A percentile compares a stretch with the other conserved stretches of the same genome.
Conservation (phyloP, 2,329 filamentous ascomycete species). For the Coleophoma cylindrospora region DNA sequence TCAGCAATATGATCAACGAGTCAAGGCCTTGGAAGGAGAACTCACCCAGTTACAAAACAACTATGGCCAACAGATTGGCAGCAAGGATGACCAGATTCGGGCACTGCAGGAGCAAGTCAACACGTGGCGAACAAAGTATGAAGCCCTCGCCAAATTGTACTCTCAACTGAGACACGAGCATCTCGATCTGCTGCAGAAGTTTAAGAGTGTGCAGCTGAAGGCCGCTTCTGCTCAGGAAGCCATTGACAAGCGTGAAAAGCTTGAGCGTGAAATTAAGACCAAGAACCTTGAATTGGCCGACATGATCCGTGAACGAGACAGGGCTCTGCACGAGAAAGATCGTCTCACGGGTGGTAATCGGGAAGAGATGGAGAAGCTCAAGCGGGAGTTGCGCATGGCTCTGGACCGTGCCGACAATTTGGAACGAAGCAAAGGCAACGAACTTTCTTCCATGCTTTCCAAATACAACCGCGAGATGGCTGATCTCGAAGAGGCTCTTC, state of each 20-base stretch:
- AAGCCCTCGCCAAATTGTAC: slow-evolving; percentile 93
- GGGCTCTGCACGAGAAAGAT: slow-evolving; percentile 90
- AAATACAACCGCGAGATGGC: slow-evolving; percentile 98
- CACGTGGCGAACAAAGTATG: slow-evolving; percentile 96
- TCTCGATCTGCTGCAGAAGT: slow-evolving; percentile 89
- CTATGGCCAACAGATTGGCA: slow-evolving; percentile 76
- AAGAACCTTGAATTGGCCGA: slow-evolving; percentile 98
- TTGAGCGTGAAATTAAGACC: slow-evolving; percentile 96
- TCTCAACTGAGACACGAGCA: slow-evolving; percentile 94
- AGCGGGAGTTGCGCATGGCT: slow-evolving; percentile 88
- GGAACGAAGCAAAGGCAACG: slow-evolving; percentile 88
- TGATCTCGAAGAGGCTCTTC: slow-evolving; percentile 87
- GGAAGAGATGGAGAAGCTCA: slow-evolving; percentile 91
- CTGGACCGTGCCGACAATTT: slow-evolving; percentile 87
- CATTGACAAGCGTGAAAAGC: slow-evolving; percentile 88
- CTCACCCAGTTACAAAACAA: slow-evolving; percentile 77
- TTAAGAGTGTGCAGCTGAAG: slow-evolving; percentile 93
- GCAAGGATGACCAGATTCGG: slow-evolving; percentile 91
- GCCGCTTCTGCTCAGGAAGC: slow-evolving; percentile 95
- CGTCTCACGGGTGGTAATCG: slow-evolving; percentile 79
- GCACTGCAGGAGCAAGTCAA: slow-evolving; percentile 95
- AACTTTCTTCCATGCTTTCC: slow-evolving; percentile 88
- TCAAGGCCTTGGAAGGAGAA: slow-evolving; percentile 89
- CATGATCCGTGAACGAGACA: slow-evolving; percentile 96
- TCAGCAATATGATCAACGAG: slow-evolving; percentile 90